Conservation (phyloP, 116 monocot genomes). For the Trichopus zeylanicus region DNA sequence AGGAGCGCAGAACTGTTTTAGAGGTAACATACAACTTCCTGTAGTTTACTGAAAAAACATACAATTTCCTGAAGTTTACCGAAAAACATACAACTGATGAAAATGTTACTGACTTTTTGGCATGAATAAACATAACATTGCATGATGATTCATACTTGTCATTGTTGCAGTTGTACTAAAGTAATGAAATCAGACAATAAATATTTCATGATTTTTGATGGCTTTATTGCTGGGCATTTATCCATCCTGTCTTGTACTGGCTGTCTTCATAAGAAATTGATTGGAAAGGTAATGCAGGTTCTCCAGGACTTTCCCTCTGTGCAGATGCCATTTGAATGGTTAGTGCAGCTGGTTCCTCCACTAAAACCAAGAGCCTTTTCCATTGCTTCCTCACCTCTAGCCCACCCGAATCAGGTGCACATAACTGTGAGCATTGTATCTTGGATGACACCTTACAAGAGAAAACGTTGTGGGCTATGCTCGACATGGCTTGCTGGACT, state of each 20-base stretch:
- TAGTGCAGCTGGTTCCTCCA: slow-evolving; percentile 81
- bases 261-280: background rate
- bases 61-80: too few relatives aligned
- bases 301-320: slow-evolving; percentile 93
- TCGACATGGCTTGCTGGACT: slow-evolving; percentile 82
- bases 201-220: too few relatives aligned
- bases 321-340: slow-evolving; percentile 89
- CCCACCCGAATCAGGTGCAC: slow-evolving; percentile 71
- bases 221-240: background rate
- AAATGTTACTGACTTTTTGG: background rate
- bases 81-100: too few relatives aligned
- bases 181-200: too few relatives aligned
- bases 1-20: slow-evolving; percentile 75
- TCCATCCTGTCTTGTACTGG: background rate
- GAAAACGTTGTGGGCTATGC: slow-evolving; percentile 66
- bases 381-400: slow-evolving; percentile 79
- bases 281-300: slow-evolving; percentile 26
- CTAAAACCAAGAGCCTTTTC: slow-evolving; percentile 87
- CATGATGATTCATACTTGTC: too few relatives aligned
- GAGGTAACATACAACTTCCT: slow-evolving; percentile 43
- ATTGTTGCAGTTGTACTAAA: too few relatives aligned
- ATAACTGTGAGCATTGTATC: slow-evolving; percentile 76
- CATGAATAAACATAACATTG: too few relatives aligned
- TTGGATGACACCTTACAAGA: slow-evolving; percentile 74
- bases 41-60: too few relatives aligned